A percentile compares a stretch with the other conserved stretches of the same genome.
These are phyloP conservation scores for Scedosporium dehoogii DNA, from an alignment of 2,329 filamentous ascomycete species.

Conservation along the genomic window DNA sequence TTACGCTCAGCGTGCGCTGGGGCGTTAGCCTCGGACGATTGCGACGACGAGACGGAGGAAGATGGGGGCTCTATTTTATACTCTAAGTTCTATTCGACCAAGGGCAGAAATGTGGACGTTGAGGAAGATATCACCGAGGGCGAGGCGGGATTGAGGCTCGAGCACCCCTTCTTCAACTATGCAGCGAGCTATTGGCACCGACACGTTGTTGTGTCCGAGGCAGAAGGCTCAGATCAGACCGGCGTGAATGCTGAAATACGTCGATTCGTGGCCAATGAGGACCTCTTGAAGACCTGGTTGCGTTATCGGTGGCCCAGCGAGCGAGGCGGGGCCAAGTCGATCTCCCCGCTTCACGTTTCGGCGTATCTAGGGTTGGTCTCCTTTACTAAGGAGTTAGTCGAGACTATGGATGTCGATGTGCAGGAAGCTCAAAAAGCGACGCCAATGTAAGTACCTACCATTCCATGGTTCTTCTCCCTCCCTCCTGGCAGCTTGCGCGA, in stretches of 20 bases:
- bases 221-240: slow-evolving; percentile 11
- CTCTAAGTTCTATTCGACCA: too few species aligned
- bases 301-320: neutral
- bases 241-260: neutral
- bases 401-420: slow-evolving; percentile 9
- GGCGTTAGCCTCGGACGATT: neutral
- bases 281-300: neutral
- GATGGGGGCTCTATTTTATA: too few species aligned
- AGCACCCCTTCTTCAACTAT: slow-evolving; percentile 20
- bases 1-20: slow-evolving; percentile 12
- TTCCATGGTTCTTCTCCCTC: neutral
- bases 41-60: neutral
- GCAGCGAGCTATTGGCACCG: slow-evolving; percentile 19
- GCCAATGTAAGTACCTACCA: slow-evolving; percentile 13
- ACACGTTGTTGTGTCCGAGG: slow-evolving; percentile 16
- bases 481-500: neutral
- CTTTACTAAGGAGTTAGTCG: slow-evolving; percentile 11
- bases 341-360: slow-evolving; percentile 7
- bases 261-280: neutral
- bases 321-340: neutral
- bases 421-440: slow-evolving; percentile 10
- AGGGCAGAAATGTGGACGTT: too few species aligned
- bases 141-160: slow-evolving; percentile 7
- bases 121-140: too few species aligned
- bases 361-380: slow-evolving; percentile 7